Evolutionary conservation across 2,329 filamentous ascomycete species (phyloP), one percentile per base, ranked within the genome.

Genomic region (Neonectria sp.): DNA sequence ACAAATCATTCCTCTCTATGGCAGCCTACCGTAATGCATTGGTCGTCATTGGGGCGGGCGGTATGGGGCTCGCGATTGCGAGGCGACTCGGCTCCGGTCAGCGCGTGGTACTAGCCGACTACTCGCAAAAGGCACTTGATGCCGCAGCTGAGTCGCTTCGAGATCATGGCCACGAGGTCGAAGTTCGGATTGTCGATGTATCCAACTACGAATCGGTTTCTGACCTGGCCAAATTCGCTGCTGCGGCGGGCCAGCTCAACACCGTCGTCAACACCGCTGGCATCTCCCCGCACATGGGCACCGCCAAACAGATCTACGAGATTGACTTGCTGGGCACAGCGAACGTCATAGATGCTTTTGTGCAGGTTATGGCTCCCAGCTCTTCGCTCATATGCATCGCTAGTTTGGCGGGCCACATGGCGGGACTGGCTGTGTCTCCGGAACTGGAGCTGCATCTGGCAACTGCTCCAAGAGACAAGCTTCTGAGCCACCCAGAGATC

Each of bases 11-110:
- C 11, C 3, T 21, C 17, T 6, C 25, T 12, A 31, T 51, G 48
- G 4, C 25, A 17, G 48, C 25, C 11, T 51, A 51, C 17, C 48
- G 48, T 31, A 51, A n/a, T 21, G 48, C 48, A 5, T n/a, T 51
- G 27, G 48, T 33, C 48, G 27, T 51, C 4, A 46, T 58, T 11
- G 55, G 55, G 6, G 35, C 35, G 9, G 25, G 55, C 7, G 55
- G 55, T 13, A 48, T 58, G 27, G 55, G 55, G n/a, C 55, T 58
- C 37, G 55, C 35, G 27, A 58, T 58, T 24, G 40, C 55, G 6
- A 43, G 27, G 27, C 40, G 55, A 17, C 40, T 58, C 8, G 55
- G 55, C 40, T 21, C 17, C 5, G 55, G 55, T 9, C 55, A 43
- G n/a, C 40, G 55, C 4, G 35, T 58, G 24, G 27, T 48, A 7